A percentile compares a stretch with the other conserved stretches of the same genome.
Conservation (phyloP, 1,284 basidiomycete species). For the Cryptococcus amylolentus region DNA sequence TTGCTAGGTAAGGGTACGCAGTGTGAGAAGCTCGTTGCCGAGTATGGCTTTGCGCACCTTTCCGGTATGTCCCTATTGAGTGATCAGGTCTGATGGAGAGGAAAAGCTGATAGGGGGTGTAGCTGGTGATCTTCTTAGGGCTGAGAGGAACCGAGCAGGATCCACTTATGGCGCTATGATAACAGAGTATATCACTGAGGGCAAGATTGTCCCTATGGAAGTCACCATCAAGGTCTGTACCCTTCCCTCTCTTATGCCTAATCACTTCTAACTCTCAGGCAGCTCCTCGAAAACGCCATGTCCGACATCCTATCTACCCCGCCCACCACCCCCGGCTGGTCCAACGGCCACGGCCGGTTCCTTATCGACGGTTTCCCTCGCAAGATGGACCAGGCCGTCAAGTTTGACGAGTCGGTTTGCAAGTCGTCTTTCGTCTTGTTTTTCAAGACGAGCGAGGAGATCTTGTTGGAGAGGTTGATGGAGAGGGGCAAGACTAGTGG, state of each 20-base stretch:
- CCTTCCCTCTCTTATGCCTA: background rate
- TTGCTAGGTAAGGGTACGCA: slow-evolving; percentile 90
- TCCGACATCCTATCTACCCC: slow-evolving; percentile 56
- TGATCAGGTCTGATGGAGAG: background rate
- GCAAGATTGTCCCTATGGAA: slow-evolving; percentile 93
- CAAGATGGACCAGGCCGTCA: slow-evolving; percentile 95
- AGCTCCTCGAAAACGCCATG: slow-evolving; percentile 92
- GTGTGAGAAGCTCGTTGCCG: slow-evolving; percentile 79
- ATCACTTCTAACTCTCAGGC: background rate
- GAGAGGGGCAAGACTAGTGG: slow-evolving; percentile 92
- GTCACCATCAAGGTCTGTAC: slow-evolving; percentile 74
- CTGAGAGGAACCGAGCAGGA: slow-evolving; percentile 82
- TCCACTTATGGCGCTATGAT: slow-evolving; percentile 86
- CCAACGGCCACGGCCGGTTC: slow-evolving; percentile 74
- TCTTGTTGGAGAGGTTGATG: slow-evolving; percentile 80
- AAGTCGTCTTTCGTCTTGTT: slow-evolving; percentile 76
- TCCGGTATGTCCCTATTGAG: slow-evolving; percentile 61
- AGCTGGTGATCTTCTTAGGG: slow-evolving; percentile 96
- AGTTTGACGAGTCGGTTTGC: slow-evolving; percentile 87
- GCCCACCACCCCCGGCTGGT: slow-evolving; percentile 55
- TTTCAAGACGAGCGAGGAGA: slow-evolving; percentile 82
- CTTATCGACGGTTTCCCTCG: slow-evolving; percentile 97
- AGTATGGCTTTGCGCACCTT: slow-evolving; percentile 89
- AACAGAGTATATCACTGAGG: slow-evolving; percentile 83
- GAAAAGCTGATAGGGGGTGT: background rate